A percentile compares a stretch with the other conserved stretches of the same genome.
phyloP scores from a whole-genome alignment of 2,329 filamentous ascomycete genomes.

The Claviceps arundinis region DNA sequence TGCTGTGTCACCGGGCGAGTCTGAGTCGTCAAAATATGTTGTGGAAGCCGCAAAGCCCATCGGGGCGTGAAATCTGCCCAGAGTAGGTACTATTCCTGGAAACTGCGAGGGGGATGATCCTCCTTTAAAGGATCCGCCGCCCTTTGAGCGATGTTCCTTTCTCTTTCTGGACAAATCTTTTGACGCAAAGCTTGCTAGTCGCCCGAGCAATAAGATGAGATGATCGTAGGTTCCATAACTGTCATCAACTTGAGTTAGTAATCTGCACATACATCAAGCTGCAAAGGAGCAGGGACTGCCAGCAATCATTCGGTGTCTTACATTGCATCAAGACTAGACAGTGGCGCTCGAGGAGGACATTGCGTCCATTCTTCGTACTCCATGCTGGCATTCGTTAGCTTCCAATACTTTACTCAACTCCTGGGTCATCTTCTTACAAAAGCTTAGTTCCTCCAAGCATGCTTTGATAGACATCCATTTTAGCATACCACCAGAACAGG shows the following conservation, averaged over 20 bases:
- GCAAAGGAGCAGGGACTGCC: not conserved
- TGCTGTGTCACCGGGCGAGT: constrained; percentile 38
- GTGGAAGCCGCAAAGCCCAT: constrained; percentile 41
- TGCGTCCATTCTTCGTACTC: constrained; percentile 72
- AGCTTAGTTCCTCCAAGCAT: constrained; percentile 74
- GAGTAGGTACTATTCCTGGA: constrained; percentile 41
- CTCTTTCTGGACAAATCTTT: constrained; percentile 70
- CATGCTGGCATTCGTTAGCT: constrained; percentile 41
- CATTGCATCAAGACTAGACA: constrained; percentile 64
- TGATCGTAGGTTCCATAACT: constrained; percentile 87
- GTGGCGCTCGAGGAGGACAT: constrained; percentile 70
- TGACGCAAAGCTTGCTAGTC: constrained; percentile 65
- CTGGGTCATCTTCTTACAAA: constrained; percentile 41
- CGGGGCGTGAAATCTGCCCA: constrained; percentile 35
- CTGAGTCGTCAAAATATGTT: constrained; percentile 28
- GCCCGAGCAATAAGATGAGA: constrained; percentile 65
- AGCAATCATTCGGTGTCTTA: constrained; percentile 24
- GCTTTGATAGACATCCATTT: constrained; percentile 87
- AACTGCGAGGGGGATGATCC: constrained; percentile 30
- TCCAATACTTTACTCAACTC: not conserved
- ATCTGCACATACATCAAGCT: not conserved
- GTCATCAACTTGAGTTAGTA: not conserved
- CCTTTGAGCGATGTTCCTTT: constrained; percentile 33
- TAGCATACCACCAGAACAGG: constrained; percentile 90
- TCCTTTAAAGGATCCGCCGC: constrained; percentile 14